Evolutionary conservation across 768 basidiomycete genomes (phyloP), one percentile per base, ranked within the genome.

Genomic region (Boletus vermiculosoides): DNA sequence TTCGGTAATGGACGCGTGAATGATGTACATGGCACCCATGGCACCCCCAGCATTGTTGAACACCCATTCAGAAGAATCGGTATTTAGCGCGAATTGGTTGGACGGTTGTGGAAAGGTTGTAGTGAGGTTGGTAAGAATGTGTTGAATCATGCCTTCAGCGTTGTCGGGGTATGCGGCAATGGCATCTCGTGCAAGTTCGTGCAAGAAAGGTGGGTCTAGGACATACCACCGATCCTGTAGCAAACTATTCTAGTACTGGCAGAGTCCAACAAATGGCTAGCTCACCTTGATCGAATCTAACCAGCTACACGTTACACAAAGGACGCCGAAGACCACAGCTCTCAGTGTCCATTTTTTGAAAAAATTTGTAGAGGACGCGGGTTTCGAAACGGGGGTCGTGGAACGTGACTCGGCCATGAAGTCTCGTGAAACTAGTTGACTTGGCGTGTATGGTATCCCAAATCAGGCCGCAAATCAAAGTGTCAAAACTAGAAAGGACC

Each of bases 41-140:
- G 94, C 94, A 57, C 97, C 97, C 12, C 95, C 97, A 0, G 96
- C 95, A 65, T 98, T 98, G 78, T 86, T 98, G 75, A 96, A 90
- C 25, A 97, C 83, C 96, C 96, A 98, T 66, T 98, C 94, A 37
- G 77, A 77, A 22, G 81, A 69, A 75, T 88, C 65, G n/a, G 73
- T 50, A 64, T 81, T 80, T 49, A 83, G 61, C 68, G 85, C 83
- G 60, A 91, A 54, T 11, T 46, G 53, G 20, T 74, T 76, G 41
- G 85, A 79, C n/a, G 77, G 60, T 47, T 81, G 66, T 0, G 91
- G 84, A 69, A 94, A 88, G 1, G 84, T 86, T 16, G 75, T 71
- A 8, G 86, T 87, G 59, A 98, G 87, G 71, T 93, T 91, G 28
- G 82, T 67, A 55, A 95, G 77, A 62, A 98, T 93, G 71, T 93